A percentile compares a stretch with the other conserved stretches of the same genome.
Evolutionary conservation across 2,329 filamentous ascomycete species (phyloP).

Genomic region (Cryphonectria carpinicola): DNA sequence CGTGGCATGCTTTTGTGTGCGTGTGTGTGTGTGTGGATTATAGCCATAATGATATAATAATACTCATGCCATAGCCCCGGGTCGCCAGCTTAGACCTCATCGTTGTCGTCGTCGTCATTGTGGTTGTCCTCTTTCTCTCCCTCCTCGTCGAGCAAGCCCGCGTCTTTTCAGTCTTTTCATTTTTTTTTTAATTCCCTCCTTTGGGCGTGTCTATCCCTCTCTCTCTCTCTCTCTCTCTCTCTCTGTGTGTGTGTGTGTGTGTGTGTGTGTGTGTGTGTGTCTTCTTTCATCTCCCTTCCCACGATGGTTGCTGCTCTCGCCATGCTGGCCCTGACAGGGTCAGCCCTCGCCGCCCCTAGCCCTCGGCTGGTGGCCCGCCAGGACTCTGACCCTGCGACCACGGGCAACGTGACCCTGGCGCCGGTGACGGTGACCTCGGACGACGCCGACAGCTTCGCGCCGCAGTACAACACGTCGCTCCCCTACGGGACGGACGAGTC

Average conservation of each 20-base stretch:
- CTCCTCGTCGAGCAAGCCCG: background rate
- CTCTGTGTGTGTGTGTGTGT: no score
- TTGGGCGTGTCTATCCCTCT: background rate
- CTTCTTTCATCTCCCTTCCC: background rate
- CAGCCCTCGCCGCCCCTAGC: slow-evolving; percentile 14
- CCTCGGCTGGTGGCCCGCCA: slow-evolving; percentile 11
- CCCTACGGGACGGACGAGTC: slow-evolving; percentile 20
- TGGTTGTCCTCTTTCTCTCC: background rate
- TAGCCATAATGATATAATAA: background rate
- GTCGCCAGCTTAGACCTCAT: background rate
- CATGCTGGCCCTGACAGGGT: slow-evolving; percentile 10
- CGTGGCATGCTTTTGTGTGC: background rate
- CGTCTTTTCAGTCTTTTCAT: background rate
- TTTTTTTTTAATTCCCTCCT: background rate
- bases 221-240: background rate
- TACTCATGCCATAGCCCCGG: background rate
- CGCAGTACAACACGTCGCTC: slow-evolving; percentile 18
- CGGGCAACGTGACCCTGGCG: slow-evolving; percentile 21
- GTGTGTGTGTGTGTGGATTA: background rate
- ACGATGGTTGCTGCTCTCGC: slow-evolving; percentile 11
- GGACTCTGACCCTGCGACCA: slow-evolving; percentile 12
- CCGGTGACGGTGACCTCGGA: slow-evolving; percentile 13
- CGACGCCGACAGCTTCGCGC: slow-evolving; percentile 7
- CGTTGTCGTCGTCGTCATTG: background rate
- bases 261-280: background rate